phyloP scores from a whole-genome alignment of 352 stramenopile species.

The Pythium aquatile region DNA sequence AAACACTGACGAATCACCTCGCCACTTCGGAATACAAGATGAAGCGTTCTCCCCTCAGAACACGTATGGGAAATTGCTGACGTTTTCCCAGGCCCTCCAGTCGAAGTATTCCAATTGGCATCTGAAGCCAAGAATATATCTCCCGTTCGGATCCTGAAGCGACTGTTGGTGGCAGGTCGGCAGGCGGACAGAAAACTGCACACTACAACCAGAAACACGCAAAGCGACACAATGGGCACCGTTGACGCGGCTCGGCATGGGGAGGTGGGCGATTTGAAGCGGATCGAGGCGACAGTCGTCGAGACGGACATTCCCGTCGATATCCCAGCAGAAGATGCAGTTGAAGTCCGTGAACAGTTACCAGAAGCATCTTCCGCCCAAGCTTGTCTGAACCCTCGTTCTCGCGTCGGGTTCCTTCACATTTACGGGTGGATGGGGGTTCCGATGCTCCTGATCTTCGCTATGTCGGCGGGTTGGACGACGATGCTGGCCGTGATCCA shows the following conservation, averaged over 20 bases:
- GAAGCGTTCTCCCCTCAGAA: too few relatives aligned
- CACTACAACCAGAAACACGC: neutral
- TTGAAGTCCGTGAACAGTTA: neutral
- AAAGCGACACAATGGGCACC: neutral
- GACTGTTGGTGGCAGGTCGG: too few relatives aligned
- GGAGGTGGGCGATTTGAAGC: neutral
- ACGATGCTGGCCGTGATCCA: slow-evolving; percentile 42
- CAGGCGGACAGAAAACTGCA: neutral
- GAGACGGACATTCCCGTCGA: neutral
- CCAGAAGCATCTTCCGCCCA: neutral
- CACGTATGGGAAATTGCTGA: too few relatives aligned
- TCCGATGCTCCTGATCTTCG: slow-evolving; percentile 42
- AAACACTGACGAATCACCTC: too few relatives aligned
- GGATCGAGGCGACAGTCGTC: neutral
- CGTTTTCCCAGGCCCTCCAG: too few relatives aligned
- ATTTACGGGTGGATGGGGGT: slow-evolving; percentile 39
- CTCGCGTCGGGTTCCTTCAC: neutral
- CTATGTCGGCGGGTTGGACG: slow-evolving; percentile 33
- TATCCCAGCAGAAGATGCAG: neutral
- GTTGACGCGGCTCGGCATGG: too few relatives aligned
- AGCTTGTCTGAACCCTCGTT: neutral
- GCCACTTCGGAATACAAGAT: too few relatives aligned
- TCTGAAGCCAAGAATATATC: too few relatives aligned
- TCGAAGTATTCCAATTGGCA: too few relatives aligned
- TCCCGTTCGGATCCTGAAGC: too few relatives aligned